Evolutionary conservation across 1,284 basidiomycete species (phyloP).

Genomic region (Apiotrichum gamsii): DNA sequence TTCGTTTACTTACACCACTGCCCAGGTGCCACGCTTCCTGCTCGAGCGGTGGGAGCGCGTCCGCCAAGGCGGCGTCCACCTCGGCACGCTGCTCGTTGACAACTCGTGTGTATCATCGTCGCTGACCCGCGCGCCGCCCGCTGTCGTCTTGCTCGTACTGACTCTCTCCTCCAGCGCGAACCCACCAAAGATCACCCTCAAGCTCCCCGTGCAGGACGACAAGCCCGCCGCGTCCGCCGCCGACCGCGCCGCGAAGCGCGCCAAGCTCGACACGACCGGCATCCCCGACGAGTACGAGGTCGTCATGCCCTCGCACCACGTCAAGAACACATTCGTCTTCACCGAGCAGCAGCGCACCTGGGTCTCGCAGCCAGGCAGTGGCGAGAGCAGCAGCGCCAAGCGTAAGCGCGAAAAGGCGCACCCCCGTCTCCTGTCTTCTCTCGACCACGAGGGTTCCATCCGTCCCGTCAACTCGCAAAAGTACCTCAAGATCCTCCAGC

Average conservation of each 20-base stretch:
- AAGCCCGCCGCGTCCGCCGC: not conserved
- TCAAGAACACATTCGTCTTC: constrained; percentile 41
- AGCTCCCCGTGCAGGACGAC: constrained; percentile 13
- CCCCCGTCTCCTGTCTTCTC: constrained; percentile 32
- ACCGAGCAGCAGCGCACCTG: constrained; percentile 29
- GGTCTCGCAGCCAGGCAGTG: constrained; percentile 11
- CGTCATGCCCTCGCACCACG: constrained; percentile 28
- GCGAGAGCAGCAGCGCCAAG: constrained; percentile 11
- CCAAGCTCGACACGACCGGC: constrained; percentile 22
- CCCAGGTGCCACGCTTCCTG: constrained; percentile 50
- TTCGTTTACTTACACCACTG: not conserved
- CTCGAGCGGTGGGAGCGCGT: constrained; percentile 51
- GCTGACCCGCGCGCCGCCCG: not conserved
- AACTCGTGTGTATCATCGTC: constrained; percentile 36
- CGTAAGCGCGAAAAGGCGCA: constrained; percentile 34
- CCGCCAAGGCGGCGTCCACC: constrained; percentile 46
- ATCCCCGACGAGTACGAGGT: constrained; percentile 40
- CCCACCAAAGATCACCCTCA: constrained; percentile 14
- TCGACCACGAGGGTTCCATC: constrained; percentile 42
- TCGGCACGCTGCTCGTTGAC: constrained; percentile 51
- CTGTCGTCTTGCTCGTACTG: too few species aligned
- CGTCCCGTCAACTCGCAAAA: constrained; percentile 41
- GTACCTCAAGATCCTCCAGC: constrained; percentile 48
- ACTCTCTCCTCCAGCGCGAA: constrained; percentile 2
- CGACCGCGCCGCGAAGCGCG: constrained; percentile 8